Conservation (phyloP, 305 asterid genomes). For the Nicotiana rustica region DNA sequence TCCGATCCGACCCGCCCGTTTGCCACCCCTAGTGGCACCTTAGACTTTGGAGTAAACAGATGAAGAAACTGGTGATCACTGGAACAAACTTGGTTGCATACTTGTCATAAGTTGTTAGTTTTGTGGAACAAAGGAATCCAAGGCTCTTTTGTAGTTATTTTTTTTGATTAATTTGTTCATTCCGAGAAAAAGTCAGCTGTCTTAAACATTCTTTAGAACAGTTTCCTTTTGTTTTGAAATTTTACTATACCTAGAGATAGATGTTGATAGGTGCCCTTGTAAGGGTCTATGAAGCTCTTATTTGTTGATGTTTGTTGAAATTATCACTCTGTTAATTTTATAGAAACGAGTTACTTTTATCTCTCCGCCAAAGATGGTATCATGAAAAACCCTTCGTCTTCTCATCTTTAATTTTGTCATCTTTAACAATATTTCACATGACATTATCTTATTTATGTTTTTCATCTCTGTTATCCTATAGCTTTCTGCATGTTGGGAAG, state of each 20-base stretch:
- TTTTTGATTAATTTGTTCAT: not conserved
- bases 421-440: not conserved
- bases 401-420: not conserved
- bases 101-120: not conserved
- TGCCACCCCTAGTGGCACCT: not conserved
- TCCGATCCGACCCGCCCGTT: too few relatives aligned
- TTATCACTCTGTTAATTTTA: not conserved
- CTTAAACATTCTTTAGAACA: not conserved
- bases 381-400: not conserved
- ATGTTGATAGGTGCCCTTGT: not conserved
- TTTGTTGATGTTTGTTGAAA: not conserved
- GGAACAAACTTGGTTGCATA: not conserved
- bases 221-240: slow-evolving; percentile 21
- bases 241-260: not conserved
- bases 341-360: not conserved
- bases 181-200: not conserved
- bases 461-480: not conserved
- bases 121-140: not conserved
- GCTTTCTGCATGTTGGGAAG: not conserved
- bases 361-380: not conserved
- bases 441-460: not conserved
- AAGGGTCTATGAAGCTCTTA: not conserved
- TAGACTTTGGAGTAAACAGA: not conserved
- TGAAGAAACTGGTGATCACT: not conserved
- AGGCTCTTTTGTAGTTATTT: not conserved